phyloP scores from a whole-genome alignment of 306 rosid genomes.

The Vigna radiata region DNA sequence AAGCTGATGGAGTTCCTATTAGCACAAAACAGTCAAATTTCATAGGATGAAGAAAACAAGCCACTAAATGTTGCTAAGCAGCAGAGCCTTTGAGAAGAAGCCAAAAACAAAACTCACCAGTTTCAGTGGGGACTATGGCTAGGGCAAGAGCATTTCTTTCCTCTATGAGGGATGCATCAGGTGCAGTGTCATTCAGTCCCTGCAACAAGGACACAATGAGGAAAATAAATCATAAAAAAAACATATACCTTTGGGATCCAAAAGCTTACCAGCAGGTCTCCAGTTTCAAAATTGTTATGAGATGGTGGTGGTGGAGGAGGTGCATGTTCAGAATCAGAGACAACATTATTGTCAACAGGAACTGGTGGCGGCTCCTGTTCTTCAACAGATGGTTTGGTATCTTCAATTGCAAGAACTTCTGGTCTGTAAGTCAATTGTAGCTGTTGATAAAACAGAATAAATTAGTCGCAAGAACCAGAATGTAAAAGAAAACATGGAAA shows the following conservation, averaged over 20 bases:
- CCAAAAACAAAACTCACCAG: slow-evolving; percentile 53
- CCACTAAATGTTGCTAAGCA: slow-evolving; percentile 33
- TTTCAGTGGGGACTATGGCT: slow-evolving; percentile 82
- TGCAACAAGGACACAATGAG: slow-evolving; percentile 49
- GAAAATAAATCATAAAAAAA: slow-evolving; percentile 18
- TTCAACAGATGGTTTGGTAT: slow-evolving; percentile 60
- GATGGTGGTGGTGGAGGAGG: slow-evolving; percentile 63
- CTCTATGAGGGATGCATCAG: slow-evolving; percentile 78
- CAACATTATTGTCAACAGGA: slow-evolving; percentile 54
- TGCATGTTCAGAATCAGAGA: slow-evolving; percentile 60
- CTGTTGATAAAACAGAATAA: slow-evolving; percentile 62
- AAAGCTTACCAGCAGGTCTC: slow-evolving; percentile 81
- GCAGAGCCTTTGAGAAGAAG: slow-evolving; percentile 38
- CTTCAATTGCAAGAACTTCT: slow-evolving; percentile 66
- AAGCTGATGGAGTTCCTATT: slow-evolving; percentile 67
- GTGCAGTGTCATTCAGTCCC: slow-evolving; percentile 76
- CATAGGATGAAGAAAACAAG: slow-evolving; percentile 35
- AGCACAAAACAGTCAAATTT: slow-evolving; percentile 37
- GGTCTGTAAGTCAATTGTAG: slow-evolving; percentile 93
- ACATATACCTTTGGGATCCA: slow-evolving; percentile 30
- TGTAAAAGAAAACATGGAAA: slow-evolving; percentile 37
- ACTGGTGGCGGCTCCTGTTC: slow-evolving; percentile 68
- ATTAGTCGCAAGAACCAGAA: slow-evolving; percentile 16
- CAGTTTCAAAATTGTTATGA: slow-evolving; percentile 67
- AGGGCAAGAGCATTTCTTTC: slow-evolving; percentile 92